A percentile compares a stretch with the other conserved stretches of the same genome.
These are phyloP conservation scores for Rhizopus stolonifer DNA, from an alignment of 371 early-diverging fungal genomes.

Conservation along the genomic window DNA sequence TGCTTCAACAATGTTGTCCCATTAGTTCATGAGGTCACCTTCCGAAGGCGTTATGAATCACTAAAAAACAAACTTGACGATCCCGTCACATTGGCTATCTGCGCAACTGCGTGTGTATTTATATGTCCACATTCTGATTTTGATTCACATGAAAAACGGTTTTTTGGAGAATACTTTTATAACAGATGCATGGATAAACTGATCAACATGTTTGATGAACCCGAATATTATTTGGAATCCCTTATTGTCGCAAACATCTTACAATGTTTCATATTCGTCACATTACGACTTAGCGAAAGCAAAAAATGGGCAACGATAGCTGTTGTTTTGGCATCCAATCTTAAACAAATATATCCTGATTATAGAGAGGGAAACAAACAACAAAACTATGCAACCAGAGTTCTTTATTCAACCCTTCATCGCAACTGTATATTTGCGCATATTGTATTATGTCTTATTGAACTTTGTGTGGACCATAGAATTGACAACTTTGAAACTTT, in stretches of 20 bases:
- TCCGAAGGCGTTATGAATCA: not conserved
- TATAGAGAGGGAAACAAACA: not conserved
- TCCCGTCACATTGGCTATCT: conserved; percentile 10
- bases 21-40: conserved; percentile 1
- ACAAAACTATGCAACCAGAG: not conserved
- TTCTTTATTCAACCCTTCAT: conserved; percentile 7
- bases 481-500: not conserved
- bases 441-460: not conserved
- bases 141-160: conserved; percentile 13
- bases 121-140: conserved; percentile 9
- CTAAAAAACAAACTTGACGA: conserved; percentile 5
- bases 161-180: conserved; percentile 18
- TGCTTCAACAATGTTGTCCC: not conserved
- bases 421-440: conserved; percentile 3
- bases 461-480: not conserved
- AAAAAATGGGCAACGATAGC: conserved; percentile 12
- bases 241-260: conserved; percentile 10
- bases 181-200: conserved; percentile 3
- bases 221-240: conserved; percentile 12
- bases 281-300: conserved; percentile 5
- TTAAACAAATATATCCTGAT: conserved; percentile 5
- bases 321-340: not conserved
- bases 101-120: not conserved
- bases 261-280: conserved; percentile 3
- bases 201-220: conserved; percentile 20